Evolutionary conservation across 176 grass and related monocot species (phyloP), one percentile per base, ranked within the genome.

Genomic region (Paspalum vaginatum): DNA sequence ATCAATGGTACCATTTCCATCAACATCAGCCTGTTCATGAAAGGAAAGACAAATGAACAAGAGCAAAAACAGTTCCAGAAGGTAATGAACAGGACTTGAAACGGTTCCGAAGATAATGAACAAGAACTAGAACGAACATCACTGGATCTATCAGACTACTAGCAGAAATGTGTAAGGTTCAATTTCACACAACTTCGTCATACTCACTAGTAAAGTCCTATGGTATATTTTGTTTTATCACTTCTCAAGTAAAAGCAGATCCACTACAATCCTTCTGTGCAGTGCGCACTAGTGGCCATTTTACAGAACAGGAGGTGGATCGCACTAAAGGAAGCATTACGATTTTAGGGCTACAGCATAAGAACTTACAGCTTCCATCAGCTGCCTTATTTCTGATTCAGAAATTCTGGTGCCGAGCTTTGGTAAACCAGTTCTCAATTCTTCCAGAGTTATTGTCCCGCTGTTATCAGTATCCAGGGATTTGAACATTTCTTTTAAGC

Each of bases 401-500:
- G 92, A 83, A 61, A 98, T 91, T 85, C 78, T 98, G 63, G 90
- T 92, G n/a, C 95, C 95, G 63, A 98, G 84, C 86, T 98, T 98
- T 16, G 92, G 95, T 71, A 98, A 77, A 46, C 95, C 95, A 83
- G 87, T 84, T 90, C 90, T 98, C 77, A 98, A 52, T 80, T 98
- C 95, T 67, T 98, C 92, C 52, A 92, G 86, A 41, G 95, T 93
- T 55, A 98, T 94, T 39, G 87, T 91, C 75, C 95, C 92, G 61
- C 95, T 98, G 83, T 94, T 94, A 56, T 98, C 92, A 58, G 95
- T 92, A 80, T 98, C 95, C 38, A 98, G 89, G 38, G 92, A 91
- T 80, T 92, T 98, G 81, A 98, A 98, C 87, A 98, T 87, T 81
- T 92, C 92, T 68, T 90, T 94, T 70, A 98, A 87, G 24, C 95